These are phyloP conservation scores for Saccharomycopsis hybrid DNA, from an alignment of 1,139 yeast species.

Conservation along the genomic window DNA sequence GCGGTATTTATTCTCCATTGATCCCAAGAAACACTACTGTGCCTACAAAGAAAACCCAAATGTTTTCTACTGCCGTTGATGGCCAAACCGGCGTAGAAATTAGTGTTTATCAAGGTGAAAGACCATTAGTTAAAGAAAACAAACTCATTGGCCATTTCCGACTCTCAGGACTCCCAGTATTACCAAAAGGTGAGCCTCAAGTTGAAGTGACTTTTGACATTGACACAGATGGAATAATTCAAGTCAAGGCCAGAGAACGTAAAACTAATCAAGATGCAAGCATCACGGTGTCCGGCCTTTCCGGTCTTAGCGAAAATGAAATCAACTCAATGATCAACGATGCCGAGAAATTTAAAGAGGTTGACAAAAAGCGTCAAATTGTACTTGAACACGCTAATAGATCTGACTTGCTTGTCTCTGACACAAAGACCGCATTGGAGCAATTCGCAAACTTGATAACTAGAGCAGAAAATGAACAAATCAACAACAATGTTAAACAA, in stretches of 20 bases:
- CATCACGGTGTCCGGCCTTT: conserved; percentile 64
- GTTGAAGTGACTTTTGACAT: conserved; percentile 68
- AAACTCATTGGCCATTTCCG: conserved; percentile 68
- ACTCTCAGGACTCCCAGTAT: conserved; percentile 58
- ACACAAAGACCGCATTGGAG: conserved; percentile 38
- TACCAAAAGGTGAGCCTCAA: conserved; percentile 75
- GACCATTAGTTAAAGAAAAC: conserved; percentile 67
- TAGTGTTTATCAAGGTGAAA: conserved; percentile 73
- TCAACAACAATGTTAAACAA: not conserved
- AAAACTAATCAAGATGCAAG: conserved; percentile 50
- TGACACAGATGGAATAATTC: conserved; percentile 78
- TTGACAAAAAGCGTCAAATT: conserved; percentile 12
- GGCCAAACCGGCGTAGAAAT: conserved; percentile 78
- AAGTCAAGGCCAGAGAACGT: conserved; percentile 64
- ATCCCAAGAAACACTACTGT: conserved; percentile 72
- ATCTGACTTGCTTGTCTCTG: conserved; percentile 42
- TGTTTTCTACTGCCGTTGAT: conserved; percentile 80
- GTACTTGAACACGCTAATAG: conserved; percentile 43
- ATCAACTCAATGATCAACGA: conserved; percentile 51
- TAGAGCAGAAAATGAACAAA: not conserved
- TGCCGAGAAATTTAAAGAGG: conserved; percentile 24
- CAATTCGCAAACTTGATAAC: conserved; percentile 31
- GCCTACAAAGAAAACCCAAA: conserved; percentile 65
- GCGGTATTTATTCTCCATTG: conserved; percentile 73
- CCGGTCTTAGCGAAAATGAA: conserved; percentile 62